Percentiles rank a stretch among this genome's conserved stretches.
Evolutionary conservation across 805 yeast genomes (phyloP).

Genomic region (Debaryomyces prosopidis): DNA sequence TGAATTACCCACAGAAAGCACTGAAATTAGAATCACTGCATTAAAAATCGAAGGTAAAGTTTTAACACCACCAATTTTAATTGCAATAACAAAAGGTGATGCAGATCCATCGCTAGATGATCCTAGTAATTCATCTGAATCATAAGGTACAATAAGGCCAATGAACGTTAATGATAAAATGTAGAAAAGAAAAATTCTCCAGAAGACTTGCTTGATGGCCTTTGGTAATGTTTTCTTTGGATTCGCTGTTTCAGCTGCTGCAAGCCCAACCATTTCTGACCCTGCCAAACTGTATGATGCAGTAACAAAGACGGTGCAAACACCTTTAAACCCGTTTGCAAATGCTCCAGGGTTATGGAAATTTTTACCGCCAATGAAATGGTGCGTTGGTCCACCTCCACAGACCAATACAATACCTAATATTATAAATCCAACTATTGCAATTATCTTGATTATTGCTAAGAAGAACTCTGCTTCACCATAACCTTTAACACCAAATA

Average conservation of each 20-base stretch:
- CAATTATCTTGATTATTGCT: constrained; percentile 32
- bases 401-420: constrained; percentile 36
- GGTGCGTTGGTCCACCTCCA: constrained; percentile 40
- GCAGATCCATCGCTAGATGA: constrained; percentile 51
- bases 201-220: constrained; percentile 45
- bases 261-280: constrained; percentile 38
- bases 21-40: constrained; percentile 71
- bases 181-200: constrained; percentile 44
- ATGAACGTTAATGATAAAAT: constrained; percentile 32
- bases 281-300: constrained; percentile 40
- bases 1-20: constrained; percentile 75
- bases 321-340: constrained; percentile 40
- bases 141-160: constrained; percentile 51
- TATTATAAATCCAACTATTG: constrained; percentile 37
- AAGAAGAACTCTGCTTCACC: constrained; percentile 38
- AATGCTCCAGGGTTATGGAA: constrained; percentile 37
- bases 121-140: constrained; percentile 49
- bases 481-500: constrained; percentile 38
- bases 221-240: constrained; percentile 41
- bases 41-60: constrained; percentile 74
- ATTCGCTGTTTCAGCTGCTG: constrained; percentile 40
- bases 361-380: constrained; percentile 33
- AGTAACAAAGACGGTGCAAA: constrained; percentile 37
- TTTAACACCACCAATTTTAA: constrained; percentile 57
- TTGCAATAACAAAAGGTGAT: constrained; percentile 78